phyloP scores from a whole-genome alignment of 148 eudicot species.

The Pouteria glomerata region DNA sequence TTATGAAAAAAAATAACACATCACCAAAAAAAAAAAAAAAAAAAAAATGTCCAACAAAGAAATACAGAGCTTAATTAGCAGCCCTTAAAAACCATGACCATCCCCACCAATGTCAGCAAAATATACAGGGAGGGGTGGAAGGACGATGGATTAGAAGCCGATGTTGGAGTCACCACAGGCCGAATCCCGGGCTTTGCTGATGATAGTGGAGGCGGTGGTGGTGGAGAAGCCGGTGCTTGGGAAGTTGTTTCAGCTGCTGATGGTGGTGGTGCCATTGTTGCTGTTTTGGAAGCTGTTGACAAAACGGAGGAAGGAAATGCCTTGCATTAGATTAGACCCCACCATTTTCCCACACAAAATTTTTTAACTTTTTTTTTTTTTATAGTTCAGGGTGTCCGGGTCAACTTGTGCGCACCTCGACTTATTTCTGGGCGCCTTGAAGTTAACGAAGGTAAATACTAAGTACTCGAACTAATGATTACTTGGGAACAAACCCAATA shows the following conservation, averaged over 20 bases:
- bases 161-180: constrained; percentile 36
- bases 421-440: no score
- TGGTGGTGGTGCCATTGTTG: constrained; percentile 26
- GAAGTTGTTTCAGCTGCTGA: constrained; percentile 26
- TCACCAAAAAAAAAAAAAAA: no score
- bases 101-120: constrained; percentile 22
- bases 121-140: constrained; percentile 16
- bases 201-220: constrained; percentile 24
- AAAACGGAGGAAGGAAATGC: background rate
- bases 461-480: no score
- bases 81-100: constrained; percentile 17
- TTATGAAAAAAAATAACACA: no score
- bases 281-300: constrained; percentile 47
- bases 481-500: no score
- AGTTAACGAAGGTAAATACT: no score
- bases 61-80: no score
- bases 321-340: no score
- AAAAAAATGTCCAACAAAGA: no score
- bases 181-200: constrained; percentile 26
- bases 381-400: no score
- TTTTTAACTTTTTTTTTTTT: no score
- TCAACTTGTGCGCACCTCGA: no score
- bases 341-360: background rate
- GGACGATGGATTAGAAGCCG: constrained; percentile 37
- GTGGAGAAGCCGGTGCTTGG: constrained; percentile 23